Base-by-base conservation (phyloP, 2,329 filamentous ascomycete genomes). In the Parafenestella ontariensis region DNA sequence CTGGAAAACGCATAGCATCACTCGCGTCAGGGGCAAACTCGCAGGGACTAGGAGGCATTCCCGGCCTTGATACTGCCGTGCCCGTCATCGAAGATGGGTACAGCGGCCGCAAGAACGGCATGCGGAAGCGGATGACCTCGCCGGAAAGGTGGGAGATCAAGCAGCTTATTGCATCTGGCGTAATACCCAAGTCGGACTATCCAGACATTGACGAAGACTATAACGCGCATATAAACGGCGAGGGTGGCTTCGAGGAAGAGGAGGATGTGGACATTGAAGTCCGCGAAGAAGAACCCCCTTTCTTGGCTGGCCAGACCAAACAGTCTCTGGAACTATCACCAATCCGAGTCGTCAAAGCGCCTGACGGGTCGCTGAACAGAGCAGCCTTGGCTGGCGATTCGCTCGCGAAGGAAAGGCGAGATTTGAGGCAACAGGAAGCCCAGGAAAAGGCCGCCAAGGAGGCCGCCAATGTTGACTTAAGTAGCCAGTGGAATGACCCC, bases 211-310 rank as follows among this genome's bases (percentile, higher is more conserved):
- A 98, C 64, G 92, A 97, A 64, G 93, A 98, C 52, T 96, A 96
- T 73, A 89, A 96, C 59, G 89, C 91, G 15, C 93, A 92, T 0
- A 80, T 97, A 23, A 89, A 89, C 23, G 94, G 92, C 15, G 91
- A 96, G 62, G 91, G 89, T 15, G 89, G 91, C 48, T 88, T 98
- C 75, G 92, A 97, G 72, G 84, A 98, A 60, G 95, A 99, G 73
- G 91, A 97, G 75, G 95, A 99, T 70, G 87, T 99, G 4, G 95
- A 99, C 68, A 99, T 99, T 59, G 95, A 99, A 76, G 91, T 99
- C 26, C 86, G 89, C 63, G 95, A 99, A 58, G 95, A 99, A 67
- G 95, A 99, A 69, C 96, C 95, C 0, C 95, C 95, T 0, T 99
- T 99, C 81, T 77, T 99, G 59, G 90, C 91, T 15, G 95, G 95